A percentile compares a stretch with the other conserved stretches of the same genome.
These are phyloP conservation scores for Amaranthus cruentus DNA, from an alignment of 148 eudicot species.

Conservation along the genomic window DNA sequence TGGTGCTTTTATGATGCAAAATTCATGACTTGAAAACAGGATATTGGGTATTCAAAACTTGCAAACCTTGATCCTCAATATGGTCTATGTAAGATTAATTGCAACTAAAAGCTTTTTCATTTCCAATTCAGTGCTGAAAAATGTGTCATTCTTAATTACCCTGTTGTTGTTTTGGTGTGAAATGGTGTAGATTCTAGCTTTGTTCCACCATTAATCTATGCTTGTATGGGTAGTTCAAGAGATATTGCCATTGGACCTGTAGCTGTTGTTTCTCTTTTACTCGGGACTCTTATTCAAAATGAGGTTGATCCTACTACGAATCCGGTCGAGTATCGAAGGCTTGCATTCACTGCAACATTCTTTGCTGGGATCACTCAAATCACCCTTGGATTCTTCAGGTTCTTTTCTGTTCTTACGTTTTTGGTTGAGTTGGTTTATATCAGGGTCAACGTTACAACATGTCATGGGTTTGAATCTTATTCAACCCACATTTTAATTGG, in stretches of 20 bases:
- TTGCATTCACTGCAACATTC: conserved; percentile 67
- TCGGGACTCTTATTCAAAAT: conserved; percentile 46
- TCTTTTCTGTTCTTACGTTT: background rate
- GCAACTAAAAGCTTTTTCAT: background rate
- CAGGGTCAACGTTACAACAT: no score
- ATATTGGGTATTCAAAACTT: conserved; percentile 72
- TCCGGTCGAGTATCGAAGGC: conserved; percentile 41
- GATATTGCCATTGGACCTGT: conserved; percentile 92
- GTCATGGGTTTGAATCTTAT: no score
- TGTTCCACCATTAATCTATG: conserved; percentile 70
- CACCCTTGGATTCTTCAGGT: conserved; percentile 66
- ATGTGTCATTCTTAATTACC: background rate
- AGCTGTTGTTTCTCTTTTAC: conserved; percentile 65
- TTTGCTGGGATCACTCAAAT: conserved; percentile 67
- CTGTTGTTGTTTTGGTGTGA: background rate
- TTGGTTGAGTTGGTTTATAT: background rate
- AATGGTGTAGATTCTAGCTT: conserved; percentile 55
- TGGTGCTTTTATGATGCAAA: background rate
- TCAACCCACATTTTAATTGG: no score
- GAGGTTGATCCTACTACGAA: conserved; percentile 51
- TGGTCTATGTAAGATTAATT: conserved; percentile 45
- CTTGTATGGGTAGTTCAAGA: conserved; percentile 76
- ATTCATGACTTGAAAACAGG: conserved; percentile 30
- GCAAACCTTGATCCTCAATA: conserved; percentile 63
- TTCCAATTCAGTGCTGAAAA: background rate